Evolutionary conservation across 345 rosid genomes (phyloP), one percentile per base, ranked within the genome.

Genomic region (Eucalyptus camaldulensis): DNA sequence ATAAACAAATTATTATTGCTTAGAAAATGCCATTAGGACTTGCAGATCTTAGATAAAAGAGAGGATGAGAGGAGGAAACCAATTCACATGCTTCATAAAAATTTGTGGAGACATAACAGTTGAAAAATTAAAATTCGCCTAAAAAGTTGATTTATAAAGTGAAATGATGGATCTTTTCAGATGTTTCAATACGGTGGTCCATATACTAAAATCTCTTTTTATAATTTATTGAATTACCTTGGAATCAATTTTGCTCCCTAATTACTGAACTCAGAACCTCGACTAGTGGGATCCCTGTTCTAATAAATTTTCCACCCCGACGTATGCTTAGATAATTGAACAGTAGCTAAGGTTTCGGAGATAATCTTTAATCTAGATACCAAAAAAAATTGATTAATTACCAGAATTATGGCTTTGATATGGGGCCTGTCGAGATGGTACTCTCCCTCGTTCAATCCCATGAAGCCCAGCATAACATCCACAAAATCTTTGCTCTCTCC

Each of bases 391-490:
- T 60, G 37, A 62, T 53, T 53, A 67, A 15, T 87, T 90, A 91
- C 93, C 90, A 90, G 86, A 49, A 91, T 88, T 10, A 80, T 67
- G 80, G 92, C 92, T 87, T 91, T 90, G 90, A 92, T 80, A 25
- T 50, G 80, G 50, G 89, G 88, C 43, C 90, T 54, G 17, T 88
- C 90, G 22, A 91, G 53, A 6, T 19, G 89, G 58, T 88, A 91
- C 86, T 91, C 91, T 7, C 62, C 58, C 22, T 92, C 90, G 37
- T 91, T 85, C 2, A 86, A 81, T 49, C 88, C 94, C 90, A 91
- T 88, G 56, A 92, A 51, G 3, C 69, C 89, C 76, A 90, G 53
- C 94, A 92, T 83, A 31, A 89, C 86, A 88, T 92, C 90, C 40
- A 92, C 92, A 13, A 92, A 92, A 87, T 92, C 94, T 22, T 91